Evolutionary conservation across 306 rosid species (phyloP), one percentile per base, ranked within the genome.

Genomic region (Rubus idaeus): DNA sequence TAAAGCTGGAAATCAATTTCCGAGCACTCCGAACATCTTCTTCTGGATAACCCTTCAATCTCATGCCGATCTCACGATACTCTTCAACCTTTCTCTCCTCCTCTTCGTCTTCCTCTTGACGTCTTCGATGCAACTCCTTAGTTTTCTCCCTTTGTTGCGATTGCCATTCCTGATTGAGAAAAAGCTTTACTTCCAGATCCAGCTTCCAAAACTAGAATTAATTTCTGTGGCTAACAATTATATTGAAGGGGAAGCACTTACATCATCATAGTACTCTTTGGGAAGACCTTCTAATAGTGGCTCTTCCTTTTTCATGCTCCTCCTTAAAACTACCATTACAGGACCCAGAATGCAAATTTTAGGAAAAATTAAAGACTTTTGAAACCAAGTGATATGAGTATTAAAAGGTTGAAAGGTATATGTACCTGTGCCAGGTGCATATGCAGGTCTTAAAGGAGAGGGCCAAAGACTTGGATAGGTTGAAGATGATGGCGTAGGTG

Each of bases 261-360:
- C 97, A 85, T 95, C 98, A 80, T 95, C 98, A 75, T 95, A 95
- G 76, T 86, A 93, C 85, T 93, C 94, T 80, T 89, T 88, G 10
- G 97, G 98, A 84, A 95, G 89, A 67, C 97, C 97, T 66, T 89
- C 90, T 16, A 88, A 82, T 50, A 95, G 84, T 55, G 82, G 87
- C 70, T 87, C 97, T 52, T 86, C 90, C 79, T 82, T 83, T 47
- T 69, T 81, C 16, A 70, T 18, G 60, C 97, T 86, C 81, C 85
- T 86, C 85, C 87, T 83, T 60, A 83, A 71, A 80, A 80, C 97
- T 91, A 85, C 10, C 26, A 56, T 21, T n/a, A 55, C 13, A 74
- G 81, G 75, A 9, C 40, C 51, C 71, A 18, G 41, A 47, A 56
- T 69, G 17, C 72, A 67, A 60, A 65, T 6, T 10, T 51, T 1